Evolutionary conservation across 768 basidiomycete species (phyloP).

Genomic region (Cubamyces sp.): DNA sequence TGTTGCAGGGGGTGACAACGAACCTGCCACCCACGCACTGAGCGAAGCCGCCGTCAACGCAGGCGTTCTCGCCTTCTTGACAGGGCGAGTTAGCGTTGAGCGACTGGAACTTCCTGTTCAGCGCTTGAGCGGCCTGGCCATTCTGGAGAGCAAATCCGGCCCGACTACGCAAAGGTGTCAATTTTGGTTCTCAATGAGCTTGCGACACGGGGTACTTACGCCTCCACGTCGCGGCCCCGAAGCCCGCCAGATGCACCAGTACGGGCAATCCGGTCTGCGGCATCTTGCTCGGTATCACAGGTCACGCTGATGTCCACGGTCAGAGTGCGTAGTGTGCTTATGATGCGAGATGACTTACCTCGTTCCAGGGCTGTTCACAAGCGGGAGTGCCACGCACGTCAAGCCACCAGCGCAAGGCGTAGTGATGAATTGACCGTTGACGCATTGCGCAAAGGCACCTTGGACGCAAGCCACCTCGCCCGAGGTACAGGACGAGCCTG

Average conservation of each 20-base stretch:
- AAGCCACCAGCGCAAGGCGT: conserved; percentile 31
- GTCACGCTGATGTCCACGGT: conserved; percentile 26
- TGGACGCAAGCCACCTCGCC: conserved; percentile 53
- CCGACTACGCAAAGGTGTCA: conserved; percentile 24
- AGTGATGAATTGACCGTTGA: conserved; percentile 44
- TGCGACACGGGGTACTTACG: conserved; percentile 11
- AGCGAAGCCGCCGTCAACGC: conserved; percentile 43
- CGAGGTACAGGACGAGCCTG: conserved; percentile 48
- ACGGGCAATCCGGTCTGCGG: conserved; percentile 24
- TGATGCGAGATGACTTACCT: conserved; percentile 24
- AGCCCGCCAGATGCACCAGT: conserved; percentile 30
- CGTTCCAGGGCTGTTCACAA: conserved; percentile 38
- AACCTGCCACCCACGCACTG: conserved; percentile 46
- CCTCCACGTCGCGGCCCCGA: conserved; percentile 5
- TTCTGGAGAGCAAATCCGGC: conserved; percentile 36
- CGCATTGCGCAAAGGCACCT: conserved; percentile 58
- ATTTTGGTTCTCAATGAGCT: background rate
- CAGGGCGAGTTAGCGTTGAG: conserved; percentile 32
- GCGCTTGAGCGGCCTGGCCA: conserved; percentile 37
- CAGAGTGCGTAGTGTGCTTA: background rate
- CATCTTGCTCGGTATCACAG: conserved; percentile 32
- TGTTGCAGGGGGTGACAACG: conserved; percentile 37
- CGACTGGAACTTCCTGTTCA: conserved; percentile 37
- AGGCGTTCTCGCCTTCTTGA: conserved; percentile 41
- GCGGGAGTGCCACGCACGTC: conserved; percentile 34